Evolutionary conservation across 2,329 filamentous ascomycete species (phyloP), one percentile per base, ranked within the genome.

Genomic region (Colletotrichum graminicola): DNA sequence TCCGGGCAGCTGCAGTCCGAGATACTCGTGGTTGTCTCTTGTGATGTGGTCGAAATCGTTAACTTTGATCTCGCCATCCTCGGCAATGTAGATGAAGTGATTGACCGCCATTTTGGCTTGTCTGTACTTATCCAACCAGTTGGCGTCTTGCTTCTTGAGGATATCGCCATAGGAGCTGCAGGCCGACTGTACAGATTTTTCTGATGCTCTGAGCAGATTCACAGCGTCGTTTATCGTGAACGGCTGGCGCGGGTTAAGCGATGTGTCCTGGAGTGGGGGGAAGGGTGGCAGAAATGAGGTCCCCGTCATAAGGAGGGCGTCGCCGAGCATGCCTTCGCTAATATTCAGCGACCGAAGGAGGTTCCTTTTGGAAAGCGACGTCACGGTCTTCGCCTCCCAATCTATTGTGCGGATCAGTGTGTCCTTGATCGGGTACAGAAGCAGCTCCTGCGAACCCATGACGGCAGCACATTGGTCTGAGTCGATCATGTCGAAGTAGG

Each of bases 1-100:
- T 51, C 94, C 91, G 0, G 96, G 94, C 6, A 99, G 86, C 71
- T 95, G 92, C 71, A 97, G 89, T n/a, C 94, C 94, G 73, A 98
- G 89, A 78, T 98, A 95, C 77, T 95, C 92, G 78, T 97, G 93
- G 75, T 96, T 91, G 78, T 98, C 95, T 56, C 88, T 88, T 2
- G 96, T 95, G 26, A 94, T 88, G 66, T 90, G 87, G 10, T 93
- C 92, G 66, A 86, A 88, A 76, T 95, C 91, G 76, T 94, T 87
- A 21, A 94, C 92, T 71, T 89, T 88, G 61, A 97, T 88, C 76
- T 92, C 90, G 51, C 96, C 96, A n/a, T 89, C 89, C 66, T 90
- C 87, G 43, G 91, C 89, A 74, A 97, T 90, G 77, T 95, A 90
- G 51, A 97, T 91, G 80, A 95, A 95, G 80, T 98, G 95, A 77